Percentiles rank a stretch among this genome's conserved stretches.
These are phyloP conservation scores for Exophiala oligosperma DNA, from an alignment of 2,329 filamentous ascomycete genomes.

Conservation along the genomic window DNA sequence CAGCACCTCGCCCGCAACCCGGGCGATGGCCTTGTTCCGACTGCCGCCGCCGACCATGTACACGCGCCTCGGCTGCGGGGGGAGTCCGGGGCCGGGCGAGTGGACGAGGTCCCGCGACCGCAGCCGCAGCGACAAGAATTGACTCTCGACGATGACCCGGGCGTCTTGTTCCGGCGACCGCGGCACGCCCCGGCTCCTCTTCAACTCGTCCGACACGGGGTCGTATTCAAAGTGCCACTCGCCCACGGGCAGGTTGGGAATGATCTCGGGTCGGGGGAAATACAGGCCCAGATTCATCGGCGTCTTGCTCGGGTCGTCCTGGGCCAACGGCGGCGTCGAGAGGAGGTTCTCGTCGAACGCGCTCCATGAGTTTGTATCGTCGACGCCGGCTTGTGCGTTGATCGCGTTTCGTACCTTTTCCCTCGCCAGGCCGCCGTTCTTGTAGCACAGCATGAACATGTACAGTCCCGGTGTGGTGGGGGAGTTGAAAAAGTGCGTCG, in stretches of 20 bases:
- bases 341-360: conserved; percentile 75
- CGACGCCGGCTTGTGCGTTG: conserved; percentile 51
- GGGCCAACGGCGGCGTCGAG: conserved; percentile 67
- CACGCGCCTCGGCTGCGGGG: conserved; percentile 81
- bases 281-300: conserved; percentile 87
- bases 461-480: conserved; percentile 86
- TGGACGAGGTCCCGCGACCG: conserved; percentile 76
- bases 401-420: conserved; percentile 85
- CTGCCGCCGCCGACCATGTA: conserved; percentile 95
- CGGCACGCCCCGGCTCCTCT: conserved; percentile 55
- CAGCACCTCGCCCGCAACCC: conserved; percentile 81
- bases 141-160: conserved; percentile 87
- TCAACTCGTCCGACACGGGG: conserved; percentile 48
- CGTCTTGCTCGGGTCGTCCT: conserved; percentile 49
- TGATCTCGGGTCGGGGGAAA: conserved; percentile 92
- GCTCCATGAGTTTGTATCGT: conserved; percentile 65
- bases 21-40: conserved; percentile 83
- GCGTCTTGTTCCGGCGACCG: conserved; percentile 70
- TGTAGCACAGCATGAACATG: conserved; percentile 99
- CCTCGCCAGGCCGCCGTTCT: conserved; percentile 91
- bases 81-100: conserved; percentile 56
- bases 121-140: conserved; percentile 85
- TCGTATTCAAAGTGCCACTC: conserved; percentile 78
- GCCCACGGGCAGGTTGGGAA: conserved; percentile 83
- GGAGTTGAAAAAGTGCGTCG: conserved; percentile 98